Conservation (phyloP, 495 filamentous ascomycete genomes). For the Trichoderma orchidacearum region DNA sequence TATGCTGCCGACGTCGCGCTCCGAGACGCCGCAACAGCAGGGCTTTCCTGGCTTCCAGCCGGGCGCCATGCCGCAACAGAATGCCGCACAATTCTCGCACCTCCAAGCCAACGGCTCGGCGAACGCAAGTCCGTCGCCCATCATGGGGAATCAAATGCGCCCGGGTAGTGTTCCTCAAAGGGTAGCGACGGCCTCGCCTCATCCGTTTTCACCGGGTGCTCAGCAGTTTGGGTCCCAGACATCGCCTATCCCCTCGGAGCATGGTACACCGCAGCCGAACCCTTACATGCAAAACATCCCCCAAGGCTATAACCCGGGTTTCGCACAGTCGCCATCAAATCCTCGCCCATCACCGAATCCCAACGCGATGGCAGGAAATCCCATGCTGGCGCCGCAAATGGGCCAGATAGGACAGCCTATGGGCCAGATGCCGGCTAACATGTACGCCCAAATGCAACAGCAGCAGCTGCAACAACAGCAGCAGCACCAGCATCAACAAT, state of each 20-base stretch:
- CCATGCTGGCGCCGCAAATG: constrained; percentile 29
- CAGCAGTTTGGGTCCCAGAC: constrained; percentile 63
- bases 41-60: constrained; percentile 45
- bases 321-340: constrained; percentile 32
- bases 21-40: constrained; percentile 78
- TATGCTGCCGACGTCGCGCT: constrained; percentile 67
- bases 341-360: constrained; percentile 34
- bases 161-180: constrained; percentile 56
- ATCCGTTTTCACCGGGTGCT: constrained; percentile 73
- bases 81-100: constrained; percentile 56
- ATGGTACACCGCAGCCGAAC: constrained; percentile 59
- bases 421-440: constrained; percentile 25
- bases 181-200: constrained; percentile 81
- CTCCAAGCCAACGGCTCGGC: constrained; percentile 69
- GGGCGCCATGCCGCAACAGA: constrained; percentile 43
- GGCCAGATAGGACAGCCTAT: constrained; percentile 20
- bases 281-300: constrained; percentile 47
- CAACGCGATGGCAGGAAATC: constrained; percentile 24
- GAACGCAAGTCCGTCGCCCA: constrained; percentile 77
- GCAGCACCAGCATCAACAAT: constrained; percentile 29
- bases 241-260: constrained; percentile 66
- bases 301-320: constrained; percentile 46
- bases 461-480: constrained; percentile 26
- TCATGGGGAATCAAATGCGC: constrained; percentile 62
- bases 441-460: constrained; percentile 19